Evolutionary conservation across 345 rosid species (phyloP).

Genomic region (Murraya koenigii): DNA sequence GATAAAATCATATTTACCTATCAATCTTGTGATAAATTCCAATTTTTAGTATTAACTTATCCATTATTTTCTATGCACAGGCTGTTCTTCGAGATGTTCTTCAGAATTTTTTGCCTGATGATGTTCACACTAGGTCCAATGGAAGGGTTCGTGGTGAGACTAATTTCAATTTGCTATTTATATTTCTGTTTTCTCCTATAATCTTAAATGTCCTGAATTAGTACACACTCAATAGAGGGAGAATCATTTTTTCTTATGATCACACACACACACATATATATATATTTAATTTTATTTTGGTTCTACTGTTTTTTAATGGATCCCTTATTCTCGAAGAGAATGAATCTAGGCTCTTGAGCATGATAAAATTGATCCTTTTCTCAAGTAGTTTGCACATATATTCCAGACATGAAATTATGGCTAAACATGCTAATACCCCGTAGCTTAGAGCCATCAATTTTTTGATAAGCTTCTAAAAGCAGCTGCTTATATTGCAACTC

Average conservation of each 20-base stretch:
- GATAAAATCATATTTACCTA: not conserved
- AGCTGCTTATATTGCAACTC: conserved; percentile 14
- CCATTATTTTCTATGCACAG: conserved; percentile 32
- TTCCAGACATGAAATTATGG: not conserved
- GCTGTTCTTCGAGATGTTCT: conserved; percentile 80
- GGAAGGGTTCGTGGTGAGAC: conserved; percentile 91
- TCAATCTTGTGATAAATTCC: not conserved
- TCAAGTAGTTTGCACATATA: not conserved
- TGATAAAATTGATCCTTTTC: not conserved
- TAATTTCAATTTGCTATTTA: not conserved
- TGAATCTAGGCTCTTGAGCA: not conserved
- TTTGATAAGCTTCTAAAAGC: not conserved
- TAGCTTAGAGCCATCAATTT: conserved; percentile 9
- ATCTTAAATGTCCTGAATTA: not conserved
- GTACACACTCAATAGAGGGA: not conserved
- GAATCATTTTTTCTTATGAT: not conserved
- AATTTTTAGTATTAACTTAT: not conserved
- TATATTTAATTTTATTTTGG: too few relatives aligned
- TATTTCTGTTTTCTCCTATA: not conserved
- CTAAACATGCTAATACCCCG: not conserved
- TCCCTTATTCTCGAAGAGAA: not conserved
- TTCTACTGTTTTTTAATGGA: not conserved
- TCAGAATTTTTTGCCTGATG: conserved; percentile 71
- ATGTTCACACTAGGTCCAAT: conserved; percentile 70
- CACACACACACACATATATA: too few relatives aligned